Conservation (phyloP, 306 rosid genomes). For the Dryas alaskensis region DNA sequence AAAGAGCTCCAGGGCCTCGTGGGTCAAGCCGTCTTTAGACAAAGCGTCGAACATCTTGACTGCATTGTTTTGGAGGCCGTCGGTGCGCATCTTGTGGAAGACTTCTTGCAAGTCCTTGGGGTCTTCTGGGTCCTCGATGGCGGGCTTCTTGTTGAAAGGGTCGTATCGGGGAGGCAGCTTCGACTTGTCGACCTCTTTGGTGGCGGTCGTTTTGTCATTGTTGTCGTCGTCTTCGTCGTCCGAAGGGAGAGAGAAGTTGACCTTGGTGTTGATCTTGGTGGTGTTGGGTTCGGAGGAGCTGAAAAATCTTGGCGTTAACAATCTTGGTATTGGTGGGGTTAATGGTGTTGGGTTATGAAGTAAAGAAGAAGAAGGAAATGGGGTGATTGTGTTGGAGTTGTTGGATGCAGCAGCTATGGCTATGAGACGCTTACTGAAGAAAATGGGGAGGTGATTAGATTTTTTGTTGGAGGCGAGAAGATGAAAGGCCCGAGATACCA, state of each 20-base stretch:
- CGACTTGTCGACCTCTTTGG: slow-evolving; percentile 19
- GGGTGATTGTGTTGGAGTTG: not conserved
- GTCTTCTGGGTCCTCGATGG: slow-evolving; percentile 50
- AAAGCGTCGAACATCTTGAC: slow-evolving; percentile 91
- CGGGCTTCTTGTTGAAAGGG: slow-evolving; percentile 62
- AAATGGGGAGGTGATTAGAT: not conserved
- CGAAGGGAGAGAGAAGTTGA: slow-evolving; percentile 38
- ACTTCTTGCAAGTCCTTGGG: slow-evolving; percentile 67
- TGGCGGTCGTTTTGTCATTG: not conserved
- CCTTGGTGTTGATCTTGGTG: slow-evolving; percentile 31
- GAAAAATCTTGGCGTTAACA: not conserved
- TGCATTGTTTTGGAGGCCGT: slow-evolving; percentile 59
- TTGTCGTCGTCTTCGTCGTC: slow-evolving; percentile 28
- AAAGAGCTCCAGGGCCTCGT: slow-evolving; percentile 69
- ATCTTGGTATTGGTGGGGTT: too few relatives aligned
- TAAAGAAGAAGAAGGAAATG: not conserved
- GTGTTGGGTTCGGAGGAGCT: slow-evolving; percentile 21
- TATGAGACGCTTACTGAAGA: not conserved
- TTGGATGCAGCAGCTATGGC: not conserved
- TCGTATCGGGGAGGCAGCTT: slow-evolving; percentile 43
- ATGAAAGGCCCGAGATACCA: slow-evolving; percentile 1
- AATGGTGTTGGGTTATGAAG: too few relatives aligned
- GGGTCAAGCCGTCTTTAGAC: slow-evolving; percentile 74
- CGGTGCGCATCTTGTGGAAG: slow-evolving; percentile 58
- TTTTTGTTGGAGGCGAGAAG: not conserved